Base-by-base conservation (phyloP, 2,329 filamentous ascomycete genomes). In the Monosporascus sp. region DNA sequence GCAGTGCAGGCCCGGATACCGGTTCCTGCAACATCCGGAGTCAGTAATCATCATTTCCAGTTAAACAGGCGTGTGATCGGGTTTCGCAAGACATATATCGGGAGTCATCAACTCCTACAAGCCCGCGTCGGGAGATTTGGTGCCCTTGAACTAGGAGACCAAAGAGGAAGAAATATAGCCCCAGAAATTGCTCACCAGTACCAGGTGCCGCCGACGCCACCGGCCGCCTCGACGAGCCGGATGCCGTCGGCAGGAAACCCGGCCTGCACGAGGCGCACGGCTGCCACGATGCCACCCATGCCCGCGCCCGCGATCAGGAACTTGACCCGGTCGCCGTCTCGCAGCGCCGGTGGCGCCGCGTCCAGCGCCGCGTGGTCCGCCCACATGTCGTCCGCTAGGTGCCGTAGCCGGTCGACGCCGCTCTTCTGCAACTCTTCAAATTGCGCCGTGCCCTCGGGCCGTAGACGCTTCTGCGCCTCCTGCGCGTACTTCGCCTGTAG, bases 1-100 rank as follows among this genome's bases (percentile, higher is more conserved):
- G 60, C 82, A 85, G 57, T 72, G 70, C 7, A 78, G 61, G 0
- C 75, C 76, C 0, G 76, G 76, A 52, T 77, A 80, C 0, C 75
- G 65, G 55, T 79, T 78, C 73, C 31, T 35, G 31, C 31, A 35
- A 35, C 31, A 14, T 14, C 11, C 1, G 11, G 31, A 35, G 31
- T 35, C 31, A 35, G 11, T 35, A 14, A 35, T 14, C 31, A 4
- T 5, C 31, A 1, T 35, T 35, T 35, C 31, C 31, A 14, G 31
- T 35, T 35, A 35, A 35, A 14, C 14, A 5, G 31, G 31, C 11
- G 31, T 2, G 31, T 14, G 5, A 35, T 1, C 9, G 31, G 9
- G 31, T 35, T 35, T 14, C 31, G 4, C 31, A 35, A 35, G 31
- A 35, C 31, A 5, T 14, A 5, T 35, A 35, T 35, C 9, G 11